Base-by-base conservation (phyloP, 2,329 filamentous ascomycete species). In the Fusarium siculi region DNA sequence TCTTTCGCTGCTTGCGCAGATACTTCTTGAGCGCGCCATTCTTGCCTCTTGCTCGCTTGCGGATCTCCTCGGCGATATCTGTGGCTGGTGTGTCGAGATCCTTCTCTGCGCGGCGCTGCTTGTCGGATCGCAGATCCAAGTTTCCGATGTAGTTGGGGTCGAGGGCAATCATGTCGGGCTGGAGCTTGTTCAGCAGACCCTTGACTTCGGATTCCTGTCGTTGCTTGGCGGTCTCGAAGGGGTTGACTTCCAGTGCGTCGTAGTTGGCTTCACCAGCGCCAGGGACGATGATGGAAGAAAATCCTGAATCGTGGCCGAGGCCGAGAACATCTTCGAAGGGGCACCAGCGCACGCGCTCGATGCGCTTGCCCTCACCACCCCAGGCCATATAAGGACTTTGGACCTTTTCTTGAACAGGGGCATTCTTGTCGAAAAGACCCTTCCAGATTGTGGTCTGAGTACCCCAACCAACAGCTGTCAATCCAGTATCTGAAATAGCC, bases 221-320 rank as follows among this genome's bases (percentile, higher is more conserved):
- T 84, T 98, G 95, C 84, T 96, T 97, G 78, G 87, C 88, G 59
- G 93, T 97, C 84, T 98, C 96, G 88, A 96, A 98, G 39, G 96
- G 96, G 85, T 99, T 99, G 76, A 92, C 87, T 82, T 99, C 96
- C 60, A 98, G 86, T 6, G 95, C 93, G 81, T 99, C 96, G 81
- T 93, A 98, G 88, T 98, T 98, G 80, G 96, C 91, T 82, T 99
- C 96, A 70, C 96, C 96, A n/a, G 96, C 93, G 53, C 96, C 96
- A 12, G 96, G 96, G 4, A 98, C 91, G 76, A 99, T 90, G 79
- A 98, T 90, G 63, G 93, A 96, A 21, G 93, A 93, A 84, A 98
- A 98, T 19, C 96, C 96, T 68, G 91, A 86, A 79, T 93, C 89
- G 84, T 98, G 96, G 5, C 92, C 89, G 30, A 97, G 88, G 19